Conservation (phyloP, 768 basidiomycete genomes). For the Mycena belliarum region DNA sequence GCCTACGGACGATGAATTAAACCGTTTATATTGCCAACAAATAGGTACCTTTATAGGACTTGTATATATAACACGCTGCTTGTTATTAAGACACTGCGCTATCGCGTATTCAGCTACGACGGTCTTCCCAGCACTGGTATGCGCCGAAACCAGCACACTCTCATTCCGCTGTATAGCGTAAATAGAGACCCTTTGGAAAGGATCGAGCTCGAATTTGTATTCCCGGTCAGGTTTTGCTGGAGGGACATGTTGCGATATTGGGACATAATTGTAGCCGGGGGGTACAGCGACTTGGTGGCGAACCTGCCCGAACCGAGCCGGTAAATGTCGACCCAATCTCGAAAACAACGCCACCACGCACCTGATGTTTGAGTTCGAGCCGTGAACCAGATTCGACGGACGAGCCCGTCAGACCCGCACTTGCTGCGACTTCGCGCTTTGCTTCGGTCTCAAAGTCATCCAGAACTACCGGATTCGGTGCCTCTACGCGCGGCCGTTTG, state of each 20-base stretch:
- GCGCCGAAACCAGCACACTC: conserved; percentile 95
- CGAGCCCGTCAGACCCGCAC: conserved; percentile 77
- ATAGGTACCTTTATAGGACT: conserved; percentile 95
- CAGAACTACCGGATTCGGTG: conserved; percentile 75
- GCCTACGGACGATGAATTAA: conserved; percentile 56
- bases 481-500: conserved; percentile 63
- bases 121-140: conserved; percentile 98
- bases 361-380: conserved; percentile 83
- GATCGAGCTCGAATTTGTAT: conserved; percentile 96
- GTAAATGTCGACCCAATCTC: neutral
- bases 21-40: conserved; percentile 23
- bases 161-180: conserved; percentile 96
- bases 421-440: conserved; percentile 87
- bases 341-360: conserved; percentile 27
- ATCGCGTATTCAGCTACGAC: conserved; percentile 99
- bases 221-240: conserved; percentile 87
- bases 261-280: conserved; percentile 84
- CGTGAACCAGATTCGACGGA: conserved; percentile 65
- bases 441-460: conserved; percentile 96
- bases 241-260: conserved; percentile 90
- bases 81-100: conserved; percentile 90
- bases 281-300: conserved; percentile 97
- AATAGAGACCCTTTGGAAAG: conserved; percentile 94
- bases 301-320: conserved; percentile 55
- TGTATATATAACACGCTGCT: conserved; percentile 97